Evolutionary conservation across 1,284 basidiomycete genomes (phyloP), one percentile per base, ranked within the genome.

Genomic region (Cerioporus squamosus): DNA sequence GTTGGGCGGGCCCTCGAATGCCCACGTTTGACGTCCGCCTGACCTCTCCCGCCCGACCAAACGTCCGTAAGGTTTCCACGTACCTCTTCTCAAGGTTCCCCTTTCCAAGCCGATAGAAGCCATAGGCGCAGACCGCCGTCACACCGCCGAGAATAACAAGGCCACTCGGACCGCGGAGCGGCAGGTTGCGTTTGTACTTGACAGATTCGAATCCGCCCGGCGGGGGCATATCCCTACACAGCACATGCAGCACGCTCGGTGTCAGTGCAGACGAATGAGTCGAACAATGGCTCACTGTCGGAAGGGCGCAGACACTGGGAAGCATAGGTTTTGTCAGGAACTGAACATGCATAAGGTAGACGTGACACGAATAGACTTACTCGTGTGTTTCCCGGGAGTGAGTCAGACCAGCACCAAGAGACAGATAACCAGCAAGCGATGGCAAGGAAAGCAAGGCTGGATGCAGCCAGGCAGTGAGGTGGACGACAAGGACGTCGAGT

Each of bases 121-220:
- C 97, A 75, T 89, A 96, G 18, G 85, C 88, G 77, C 94, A 97
- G 68, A 98, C 81, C 61, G 86, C 90, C 64, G 89, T 85, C 66
- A 96, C 89, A 44, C 88, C 90, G 60, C 87, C 91, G 66, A 99
- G 91, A 71, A 98, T 88, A 65, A 87, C 88, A 57, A 91, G 79
- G 33, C 95, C 95, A 53, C 94, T 89, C 47, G 95, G 95, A 9
- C 97, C 97, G 67, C 93, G 88, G 72, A 94, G 82, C 50, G 97
- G 96, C 60, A 99, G 84, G 77, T 97, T 97, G 63, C 97, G 91
- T 79, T 96, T 97, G 86, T 98, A 99, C 76, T 91, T 91, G 80
- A 99, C 81, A 45, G 91, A 79, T 73, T 93, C 94, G 78, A 97
- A 99, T 5, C 97, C 97, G 64, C 95, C 96, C 47, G 87, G 70